Conservation (phyloP, 2,329 filamentous ascomycete genomes). For the Fusarium secorum region DNA sequence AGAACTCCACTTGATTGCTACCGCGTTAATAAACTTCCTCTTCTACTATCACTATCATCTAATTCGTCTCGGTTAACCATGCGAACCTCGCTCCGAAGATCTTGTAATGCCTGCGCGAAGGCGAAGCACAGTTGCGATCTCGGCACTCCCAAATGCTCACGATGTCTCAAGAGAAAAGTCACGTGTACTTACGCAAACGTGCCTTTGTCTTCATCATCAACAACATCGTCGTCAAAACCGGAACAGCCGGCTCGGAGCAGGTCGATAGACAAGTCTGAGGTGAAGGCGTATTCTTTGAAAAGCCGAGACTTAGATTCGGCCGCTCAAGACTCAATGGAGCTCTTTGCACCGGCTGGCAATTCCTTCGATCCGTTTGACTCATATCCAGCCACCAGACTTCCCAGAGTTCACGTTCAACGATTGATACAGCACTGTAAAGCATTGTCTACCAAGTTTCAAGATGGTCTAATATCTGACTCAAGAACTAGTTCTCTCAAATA, state of each 20-base stretch:
- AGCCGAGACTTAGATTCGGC: background rate
- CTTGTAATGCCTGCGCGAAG: slow-evolving; percentile 63
- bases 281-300: background rate
- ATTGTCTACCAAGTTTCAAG: background rate
- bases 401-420: slow-evolving; percentile 58
- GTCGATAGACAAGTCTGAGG: background rate
- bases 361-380: slow-evolving; percentile 64
- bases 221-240: background rate
- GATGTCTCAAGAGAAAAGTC: slow-evolving; percentile 58
- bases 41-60: slow-evolving; percentile 5
- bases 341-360: slow-evolving; percentile 41
- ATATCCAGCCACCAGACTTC: slow-evolving; percentile 61
- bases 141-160: slow-evolving; percentile 61
- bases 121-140: slow-evolving; percentile 65
- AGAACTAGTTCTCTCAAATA: slow-evolving; percentile 62
- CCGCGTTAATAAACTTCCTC: slow-evolving; percentile 16
- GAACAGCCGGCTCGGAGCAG: slow-evolving; percentile 10
- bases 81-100: slow-evolving; percentile 64
- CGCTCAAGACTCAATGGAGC: slow-evolving; percentile 2
- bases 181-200: slow-evolving; percentile 63
- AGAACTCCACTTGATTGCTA: slow-evolving; percentile 9
- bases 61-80: slow-evolving; percentile 45
- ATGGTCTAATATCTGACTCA: slow-evolving; percentile 19
- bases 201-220: slow-evolving; percentile 49
- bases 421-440: slow-evolving; percentile 63